Percentiles rank a stretch among this genome's conserved stretches.
These are phyloP conservation scores for Mycena haematopus DNA, from an alignment of 768 basidiomycete species.

Conservation along the genomic window DNA sequence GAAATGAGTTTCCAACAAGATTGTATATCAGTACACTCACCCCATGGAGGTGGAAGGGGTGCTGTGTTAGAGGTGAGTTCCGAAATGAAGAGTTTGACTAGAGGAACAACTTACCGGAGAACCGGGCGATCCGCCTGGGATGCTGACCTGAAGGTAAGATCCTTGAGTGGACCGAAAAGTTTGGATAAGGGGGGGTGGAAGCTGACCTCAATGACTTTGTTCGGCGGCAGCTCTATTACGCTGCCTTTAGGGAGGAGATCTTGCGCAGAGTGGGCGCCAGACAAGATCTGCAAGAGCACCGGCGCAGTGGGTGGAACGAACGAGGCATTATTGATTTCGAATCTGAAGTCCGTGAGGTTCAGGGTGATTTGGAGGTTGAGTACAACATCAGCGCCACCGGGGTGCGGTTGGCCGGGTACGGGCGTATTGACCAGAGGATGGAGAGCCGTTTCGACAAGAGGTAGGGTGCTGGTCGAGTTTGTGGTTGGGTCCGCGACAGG, in stretches of 20 bases:
- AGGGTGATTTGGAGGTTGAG: neutral
- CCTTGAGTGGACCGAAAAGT: neutral
- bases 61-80: conserved; percentile 23
- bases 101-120: conserved; percentile 36
- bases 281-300: conserved; percentile 33
- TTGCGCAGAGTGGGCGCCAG: neutral
- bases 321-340: neutral
- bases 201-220: conserved; percentile 44
- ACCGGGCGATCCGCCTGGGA: conserved; percentile 33
- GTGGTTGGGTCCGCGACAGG: neutral
- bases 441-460: neutral
- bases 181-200: neutral
- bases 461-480: neutral
- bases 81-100: too few species aligned
- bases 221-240: conserved; percentile 31
- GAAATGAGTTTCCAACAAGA: neutral
- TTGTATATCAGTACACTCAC: conserved; percentile 23
- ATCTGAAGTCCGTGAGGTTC: neutral
- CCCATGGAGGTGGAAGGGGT: conserved; percentile 41
- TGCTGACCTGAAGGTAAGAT: conserved; percentile 38
- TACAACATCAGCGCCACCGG: neutral
- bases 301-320: neutral
- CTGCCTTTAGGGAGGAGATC: neutral
- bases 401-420: conserved; percentile 25
- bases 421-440: conserved; percentile 27